Percentiles rank a stretch among this genome's conserved stretches.
Evolutionary conservation across 257 asterid species (phyloP).

Genomic region (Solanum peruvianum): DNA sequence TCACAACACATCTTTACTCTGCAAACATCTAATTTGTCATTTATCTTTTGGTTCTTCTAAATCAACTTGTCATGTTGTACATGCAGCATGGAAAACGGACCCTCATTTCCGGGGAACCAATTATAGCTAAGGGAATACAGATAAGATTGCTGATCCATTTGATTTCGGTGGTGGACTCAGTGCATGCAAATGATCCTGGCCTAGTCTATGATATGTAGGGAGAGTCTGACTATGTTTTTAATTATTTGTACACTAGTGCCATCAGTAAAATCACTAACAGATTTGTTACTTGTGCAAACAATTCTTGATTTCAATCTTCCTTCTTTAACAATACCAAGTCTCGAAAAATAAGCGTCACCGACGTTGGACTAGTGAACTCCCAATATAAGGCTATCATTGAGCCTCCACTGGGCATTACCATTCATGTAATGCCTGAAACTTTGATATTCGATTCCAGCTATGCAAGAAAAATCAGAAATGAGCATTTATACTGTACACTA

Average conservation of each 20-base stretch:
- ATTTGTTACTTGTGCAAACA: not conserved
- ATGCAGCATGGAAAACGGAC: constrained; percentile 22
- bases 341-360: constrained; percentile 22
- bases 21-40: not conserved
- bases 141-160: constrained; percentile 8
- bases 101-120: constrained; percentile 18
- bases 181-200: constrained; percentile 12
- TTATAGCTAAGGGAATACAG: not conserved
- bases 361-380: constrained; percentile 26
- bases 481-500: no score
- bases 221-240: not conserved
- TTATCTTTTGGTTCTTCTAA: not conserved
- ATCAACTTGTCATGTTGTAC: not conserved
- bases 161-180: constrained; percentile 24
- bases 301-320: constrained; percentile 33
- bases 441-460: constrained; percentile 16
- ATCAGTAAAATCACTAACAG: not conserved
- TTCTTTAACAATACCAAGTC: constrained; percentile 31
- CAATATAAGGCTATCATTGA: constrained; percentile 9
- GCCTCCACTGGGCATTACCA: constrained; percentile 7
- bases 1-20: constrained; percentile 21
- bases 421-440: not conserved
- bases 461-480: not conserved
- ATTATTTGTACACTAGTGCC: not conserved
- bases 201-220: constrained; percentile 16